Evolutionary conservation across 1,139 yeast species (phyloP).

Genomic region (Debaryomyces udenii): DNA sequence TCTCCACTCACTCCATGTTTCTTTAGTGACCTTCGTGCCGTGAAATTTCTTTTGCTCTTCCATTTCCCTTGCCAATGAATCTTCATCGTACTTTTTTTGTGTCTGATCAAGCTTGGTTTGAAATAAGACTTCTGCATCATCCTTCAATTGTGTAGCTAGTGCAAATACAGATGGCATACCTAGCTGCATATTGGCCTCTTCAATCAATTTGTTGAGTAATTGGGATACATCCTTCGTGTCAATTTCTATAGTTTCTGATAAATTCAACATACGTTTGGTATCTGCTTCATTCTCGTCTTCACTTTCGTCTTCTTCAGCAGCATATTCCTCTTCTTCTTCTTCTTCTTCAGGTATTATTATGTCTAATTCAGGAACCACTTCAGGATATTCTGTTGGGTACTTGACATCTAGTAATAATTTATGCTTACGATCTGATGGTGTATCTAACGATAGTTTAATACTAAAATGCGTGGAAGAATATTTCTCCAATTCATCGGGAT

Average conservation of each 20-base stretch:
- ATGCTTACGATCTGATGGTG: slow-evolving; percentile 57
- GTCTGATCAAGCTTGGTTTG: slow-evolving; percentile 54
- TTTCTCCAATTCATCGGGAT: slow-evolving; percentile 78
- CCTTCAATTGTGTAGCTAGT: slow-evolving; percentile 74
- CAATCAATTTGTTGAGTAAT: slow-evolving; percentile 45
- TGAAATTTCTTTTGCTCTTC: slow-evolving; percentile 76
- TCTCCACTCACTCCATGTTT: slow-evolving; percentile 75
- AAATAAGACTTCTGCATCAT: slow-evolving; percentile 71
- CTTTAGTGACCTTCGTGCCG: slow-evolving; percentile 81
- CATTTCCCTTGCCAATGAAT: slow-evolving; percentile 57
- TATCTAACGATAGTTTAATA: slow-evolving; percentile 57
- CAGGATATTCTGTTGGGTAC: slow-evolving; percentile 75
- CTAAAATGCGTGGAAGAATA: slow-evolving; percentile 48
- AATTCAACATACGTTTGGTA: slow-evolving; percentile 46
- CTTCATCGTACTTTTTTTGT: slow-evolving; percentile 62
- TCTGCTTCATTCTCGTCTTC: slow-evolving; percentile 50
- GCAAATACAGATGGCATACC: slow-evolving; percentile 92
- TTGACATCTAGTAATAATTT: slow-evolving; percentile 56
- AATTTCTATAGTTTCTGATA: slow-evolving; percentile 60
- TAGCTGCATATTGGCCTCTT: slow-evolving; percentile 72
- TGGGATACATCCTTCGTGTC: slow-evolving; percentile 46
- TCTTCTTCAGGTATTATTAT: slow-evolving; percentile 41
- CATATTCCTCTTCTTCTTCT: slow-evolving; percentile 36
- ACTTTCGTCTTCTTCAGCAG: slow-evolving; percentile 39
- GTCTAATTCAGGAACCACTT: slow-evolving; percentile 59